phyloP scores from a whole-genome alignment of 495 filamentous ascomycete species.

The Lindgomyces ingoldianus region DNA sequence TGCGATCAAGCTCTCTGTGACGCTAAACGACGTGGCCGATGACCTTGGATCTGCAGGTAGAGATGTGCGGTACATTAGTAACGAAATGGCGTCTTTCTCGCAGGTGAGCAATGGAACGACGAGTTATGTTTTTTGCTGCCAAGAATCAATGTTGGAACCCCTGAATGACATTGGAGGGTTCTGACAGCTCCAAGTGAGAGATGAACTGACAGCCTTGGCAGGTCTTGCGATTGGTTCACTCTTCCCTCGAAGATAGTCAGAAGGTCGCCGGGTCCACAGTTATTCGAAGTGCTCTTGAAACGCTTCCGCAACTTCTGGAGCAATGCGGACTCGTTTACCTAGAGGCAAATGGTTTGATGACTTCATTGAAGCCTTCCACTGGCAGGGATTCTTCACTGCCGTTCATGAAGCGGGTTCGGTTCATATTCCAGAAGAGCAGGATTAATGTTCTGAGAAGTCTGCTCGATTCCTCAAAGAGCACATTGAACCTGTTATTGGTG shows the following conservation, averaged over 20 bases:
- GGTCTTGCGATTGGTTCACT: conserved; percentile 6
- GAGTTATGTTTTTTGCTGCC: no score
- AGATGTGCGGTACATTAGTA: conserved; percentile 15
- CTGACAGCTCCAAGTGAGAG: not conserved
- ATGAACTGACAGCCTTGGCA: not conserved
- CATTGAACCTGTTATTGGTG: conserved; percentile 8
- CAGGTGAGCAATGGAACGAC: not conserved
- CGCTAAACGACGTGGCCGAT: conserved; percentile 10
- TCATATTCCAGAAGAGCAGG: conserved; percentile 21
- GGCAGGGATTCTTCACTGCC: conserved; percentile 1
- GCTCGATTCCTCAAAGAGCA: conserved; percentile 11
- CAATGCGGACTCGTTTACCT: conserved; percentile 10
- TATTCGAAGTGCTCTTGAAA: not conserved
- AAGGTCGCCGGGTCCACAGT: not conserved
- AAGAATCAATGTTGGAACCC: no score
- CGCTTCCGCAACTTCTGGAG: conserved; percentile 12
- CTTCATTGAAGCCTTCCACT: not conserved
- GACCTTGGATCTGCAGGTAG: conserved; percentile 10
- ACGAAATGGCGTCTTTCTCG: conserved; percentile 17
- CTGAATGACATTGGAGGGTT: no score
- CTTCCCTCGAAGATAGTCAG: conserved; percentile 1
- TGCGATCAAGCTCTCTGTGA: conserved; percentile 12
- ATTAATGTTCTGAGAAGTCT: conserved; percentile 1
- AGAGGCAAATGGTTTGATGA: not conserved
- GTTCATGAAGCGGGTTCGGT: conserved; percentile 9